Conservation (phyloP, 306 rosid species). For the Lathyrus aphaca region DNA sequence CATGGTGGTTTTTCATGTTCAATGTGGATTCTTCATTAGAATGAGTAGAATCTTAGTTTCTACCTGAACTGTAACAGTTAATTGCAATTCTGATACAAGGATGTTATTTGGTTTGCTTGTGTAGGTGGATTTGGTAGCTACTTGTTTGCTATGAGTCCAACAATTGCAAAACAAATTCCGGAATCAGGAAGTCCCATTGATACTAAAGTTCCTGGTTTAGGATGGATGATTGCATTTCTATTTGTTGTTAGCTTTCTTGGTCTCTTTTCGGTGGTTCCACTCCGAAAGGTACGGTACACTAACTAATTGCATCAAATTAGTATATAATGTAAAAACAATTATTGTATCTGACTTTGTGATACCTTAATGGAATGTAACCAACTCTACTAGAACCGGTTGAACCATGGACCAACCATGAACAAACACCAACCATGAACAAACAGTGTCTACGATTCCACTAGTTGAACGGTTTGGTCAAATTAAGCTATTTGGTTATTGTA, state of each 20-base stretch:
- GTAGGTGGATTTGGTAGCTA: constrained; percentile 60
- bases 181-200: neutral
- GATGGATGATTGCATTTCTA: constrained; percentile 57
- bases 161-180: constrained; percentile 49
- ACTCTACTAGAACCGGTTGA: neutral
- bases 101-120: constrained; percentile 32
- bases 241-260: constrained; percentile 62
- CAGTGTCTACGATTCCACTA: neutral
- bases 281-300: constrained; percentile 57
- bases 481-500: neutral
- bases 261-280: constrained; percentile 57
- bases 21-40: neutral
- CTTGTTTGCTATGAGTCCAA: constrained; percentile 55
- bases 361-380: too few species aligned
- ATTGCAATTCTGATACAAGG: constrained; percentile 26
- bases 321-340: too few species aligned
- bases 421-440: too few species aligned
- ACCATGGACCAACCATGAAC: neutral
- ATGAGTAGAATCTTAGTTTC: neutral
- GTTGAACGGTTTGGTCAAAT: neutral
- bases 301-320: neutral
- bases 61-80: neutral
- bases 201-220: constrained; percentile 48
- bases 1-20: neutral
- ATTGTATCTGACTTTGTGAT: too few species aligned